Conservation (phyloP, 352 stramenopile species). For the Phytophthora fragariae region DNA sequence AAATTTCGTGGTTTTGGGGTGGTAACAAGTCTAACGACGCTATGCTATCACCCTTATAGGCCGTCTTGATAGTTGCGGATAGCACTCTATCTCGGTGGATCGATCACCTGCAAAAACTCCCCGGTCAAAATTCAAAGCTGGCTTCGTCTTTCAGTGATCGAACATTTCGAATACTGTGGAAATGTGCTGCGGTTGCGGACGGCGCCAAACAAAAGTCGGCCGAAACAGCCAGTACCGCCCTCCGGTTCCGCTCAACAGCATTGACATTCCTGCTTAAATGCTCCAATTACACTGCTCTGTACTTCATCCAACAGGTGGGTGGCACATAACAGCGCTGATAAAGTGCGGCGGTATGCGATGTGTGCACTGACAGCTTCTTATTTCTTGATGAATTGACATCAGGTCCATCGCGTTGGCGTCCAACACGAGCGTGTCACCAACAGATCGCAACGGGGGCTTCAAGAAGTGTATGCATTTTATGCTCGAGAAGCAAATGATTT, state of each 20-base stretch:
- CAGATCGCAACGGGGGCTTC: conserved; percentile 35
- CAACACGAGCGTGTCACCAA: conserved; percentile 63
- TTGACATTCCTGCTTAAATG: conserved; percentile 76
- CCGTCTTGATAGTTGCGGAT: conserved; percentile 31
- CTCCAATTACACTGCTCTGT: conserved; percentile 62
- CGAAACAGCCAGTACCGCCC: conserved; percentile 27
- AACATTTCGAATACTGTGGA: conserved; percentile 78
- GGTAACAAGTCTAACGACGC: neutral
- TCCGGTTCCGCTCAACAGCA: conserved; percentile 55
- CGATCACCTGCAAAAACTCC: conserved; percentile 47
- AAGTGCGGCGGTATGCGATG: too few relatives aligned
- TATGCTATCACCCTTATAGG: conserved; percentile 23
- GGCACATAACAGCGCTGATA: neutral
- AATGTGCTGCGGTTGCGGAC: conserved; percentile 55
- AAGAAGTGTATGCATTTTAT: conserved; percentile 56
- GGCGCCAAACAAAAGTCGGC: conserved; percentile 19
- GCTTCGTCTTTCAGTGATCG: conserved; percentile 69
- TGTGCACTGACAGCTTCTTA: neutral
- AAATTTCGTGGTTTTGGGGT: neutral
- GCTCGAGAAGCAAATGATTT: conserved; percentile 36
- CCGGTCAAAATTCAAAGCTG: conserved; percentile 60
- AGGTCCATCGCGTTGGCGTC: conserved; percentile 71
- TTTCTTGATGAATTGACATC: neutral
- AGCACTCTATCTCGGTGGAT: conserved; percentile 59
- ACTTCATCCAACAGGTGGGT: conserved; percentile 69